A percentile compares a stretch with the other conserved stretches of the same genome.
phyloP scores from a whole-genome alignment of 1,284 basidiomycete genomes.

The Xanthoconium separans region DNA sequence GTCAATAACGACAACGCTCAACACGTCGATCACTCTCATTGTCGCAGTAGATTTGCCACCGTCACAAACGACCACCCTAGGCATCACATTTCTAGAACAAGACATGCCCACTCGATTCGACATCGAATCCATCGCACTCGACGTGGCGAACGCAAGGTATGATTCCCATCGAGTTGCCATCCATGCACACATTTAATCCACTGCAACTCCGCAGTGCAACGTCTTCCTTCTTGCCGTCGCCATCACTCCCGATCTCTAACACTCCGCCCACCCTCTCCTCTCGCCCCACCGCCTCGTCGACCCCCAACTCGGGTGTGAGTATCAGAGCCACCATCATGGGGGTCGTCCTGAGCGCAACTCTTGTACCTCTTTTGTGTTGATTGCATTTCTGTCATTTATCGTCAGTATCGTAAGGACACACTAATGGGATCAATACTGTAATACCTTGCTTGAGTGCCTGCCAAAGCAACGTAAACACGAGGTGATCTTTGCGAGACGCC shows the following conservation, averaged over 20 bases:
- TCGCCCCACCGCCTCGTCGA: constrained; percentile 18
- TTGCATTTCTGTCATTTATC: not conserved
- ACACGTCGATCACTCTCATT: constrained; percentile 32
- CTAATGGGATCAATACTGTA: no score
- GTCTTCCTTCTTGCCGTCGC: constrained; percentile 41
- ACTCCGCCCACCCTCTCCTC: constrained; percentile 35
- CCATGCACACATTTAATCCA: not conserved
- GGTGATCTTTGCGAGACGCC: not conserved
- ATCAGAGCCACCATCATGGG: constrained; percentile 16
- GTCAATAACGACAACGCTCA: constrained; percentile 27
- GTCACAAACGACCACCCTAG: constrained; percentile 40
- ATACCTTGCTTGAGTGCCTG: no score
- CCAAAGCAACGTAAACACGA: constrained; percentile 22
- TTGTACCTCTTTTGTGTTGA: constrained; percentile 14
- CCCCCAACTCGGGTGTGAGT: not conserved
- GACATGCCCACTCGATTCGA: constrained; percentile 35
- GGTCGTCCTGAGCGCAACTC: constrained; percentile 7
- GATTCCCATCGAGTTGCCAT: constrained; percentile 13
- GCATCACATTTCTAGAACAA: constrained; percentile 41
- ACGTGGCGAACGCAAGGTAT: constrained; percentile 41
- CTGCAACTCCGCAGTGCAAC: constrained; percentile 28
- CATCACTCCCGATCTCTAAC: constrained; percentile 40
- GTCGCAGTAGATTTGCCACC: constrained; percentile 40
- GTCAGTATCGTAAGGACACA: not conserved
- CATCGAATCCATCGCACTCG: constrained; percentile 41